Base-by-base conservation (phyloP, 306 rosid species). In the Hippophae rhamnoides region DNA sequence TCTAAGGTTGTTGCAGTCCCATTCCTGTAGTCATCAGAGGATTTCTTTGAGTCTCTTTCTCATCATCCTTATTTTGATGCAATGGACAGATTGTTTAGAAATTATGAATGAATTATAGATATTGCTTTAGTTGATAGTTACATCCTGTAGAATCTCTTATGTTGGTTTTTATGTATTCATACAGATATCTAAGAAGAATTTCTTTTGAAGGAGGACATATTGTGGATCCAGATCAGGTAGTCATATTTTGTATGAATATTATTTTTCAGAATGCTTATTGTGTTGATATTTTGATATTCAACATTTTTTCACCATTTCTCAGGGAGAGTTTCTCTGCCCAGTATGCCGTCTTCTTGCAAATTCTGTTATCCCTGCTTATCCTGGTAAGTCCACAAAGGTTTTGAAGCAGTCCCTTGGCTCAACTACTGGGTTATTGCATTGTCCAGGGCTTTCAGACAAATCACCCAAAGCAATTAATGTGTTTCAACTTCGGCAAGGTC, bases 281-380 rank as follows among this genome's bases (percentile, higher is more conserved):
- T 65, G 26, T 74, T 68, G 46, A 48, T 38, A 52, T 56, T 48
- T 69, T 58, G 13, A 60, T n/a, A 11, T 63, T 60, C 11, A 50
- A 41, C 60, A 12, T 68, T 43, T 68, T 23, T 13, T 47, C 3
- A 27, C 9, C 51, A 3, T 52, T 71, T 47, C 23, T 62, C 63
- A 93, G 99, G 99, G 99, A 46, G 99, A 93, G 70, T 86, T 93
- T 64, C 89, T 93, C 56, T 93, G 99, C 73, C 99, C 99, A 26
- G 95, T 88, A 57, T 93, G 99, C 54, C 94, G 99, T 26, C 82
- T 94, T 61, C 97, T 93, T 80, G 97, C 80, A 62, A 93, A 93
- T 81, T 84, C 94, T 70, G 85, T 83, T 66, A 62, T 93, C 73
- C 97, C 99, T 13, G 77, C 85, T 45, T 63, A 70, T 66, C 79